Conservation (phyloP, 2,329 filamentous ascomycete genomes). For the Magnaporthiopsis rhizophila region DNA sequence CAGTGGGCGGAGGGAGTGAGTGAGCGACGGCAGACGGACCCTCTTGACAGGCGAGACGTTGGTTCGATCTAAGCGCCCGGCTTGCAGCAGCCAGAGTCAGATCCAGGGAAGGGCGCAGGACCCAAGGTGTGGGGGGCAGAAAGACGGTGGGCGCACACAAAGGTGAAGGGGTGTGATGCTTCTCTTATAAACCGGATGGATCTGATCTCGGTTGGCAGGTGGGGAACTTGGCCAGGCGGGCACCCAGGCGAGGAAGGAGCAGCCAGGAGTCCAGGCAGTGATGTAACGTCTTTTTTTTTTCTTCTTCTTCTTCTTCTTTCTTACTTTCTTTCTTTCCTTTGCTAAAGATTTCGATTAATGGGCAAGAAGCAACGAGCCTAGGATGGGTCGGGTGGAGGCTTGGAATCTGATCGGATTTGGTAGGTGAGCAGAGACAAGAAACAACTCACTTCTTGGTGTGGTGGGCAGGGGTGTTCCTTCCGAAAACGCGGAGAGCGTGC, state of each 20-base stretch:
- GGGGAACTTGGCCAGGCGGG: not conserved
- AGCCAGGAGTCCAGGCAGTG: not conserved
- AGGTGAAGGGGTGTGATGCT: not conserved
- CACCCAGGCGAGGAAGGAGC: not conserved
- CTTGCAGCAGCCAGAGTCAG: not conserved
- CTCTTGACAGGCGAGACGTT: not conserved
- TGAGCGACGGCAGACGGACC: not conserved
- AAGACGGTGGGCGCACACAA: not conserved
- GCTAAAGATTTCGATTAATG: not conserved
- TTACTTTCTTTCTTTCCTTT: not conserved
- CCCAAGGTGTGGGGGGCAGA: not conserved
- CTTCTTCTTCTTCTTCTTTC: too few species aligned
- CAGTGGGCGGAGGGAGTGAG: not conserved
- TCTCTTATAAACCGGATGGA: slow-evolving; percentile 1
- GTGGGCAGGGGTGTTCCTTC: not conserved
- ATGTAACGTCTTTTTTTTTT: not conserved
- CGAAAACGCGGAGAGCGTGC: not conserved
- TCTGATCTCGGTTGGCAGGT: not conserved
- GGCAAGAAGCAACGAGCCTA: not conserved
- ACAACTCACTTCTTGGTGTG: not conserved
- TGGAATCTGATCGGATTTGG: not conserved
- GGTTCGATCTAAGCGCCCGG: not conserved
- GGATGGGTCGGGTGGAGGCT: not conserved
- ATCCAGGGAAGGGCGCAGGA: not conserved
- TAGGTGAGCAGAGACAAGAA: too few species aligned